Evolutionary conservation across 2,329 filamentous ascomycete species (phyloP), one percentile per base, ranked within the genome.

Genomic region (Aulographum hederae): DNA sequence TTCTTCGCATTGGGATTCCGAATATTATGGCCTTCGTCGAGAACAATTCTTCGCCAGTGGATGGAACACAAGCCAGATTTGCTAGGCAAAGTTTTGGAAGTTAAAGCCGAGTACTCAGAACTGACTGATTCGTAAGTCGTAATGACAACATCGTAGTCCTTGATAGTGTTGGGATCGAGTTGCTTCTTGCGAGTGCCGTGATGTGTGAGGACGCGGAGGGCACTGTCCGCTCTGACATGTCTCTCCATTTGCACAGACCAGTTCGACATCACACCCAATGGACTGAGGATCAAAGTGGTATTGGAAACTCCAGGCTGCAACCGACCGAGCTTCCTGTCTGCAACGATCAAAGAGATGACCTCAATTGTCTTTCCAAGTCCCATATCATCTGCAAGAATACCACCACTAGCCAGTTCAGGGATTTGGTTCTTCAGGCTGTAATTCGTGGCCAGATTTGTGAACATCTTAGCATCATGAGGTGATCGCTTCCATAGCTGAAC

Each of bases 331-430:
- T 41, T 43, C 30, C 43, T 44, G 10, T 14, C 27, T n/a, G 27
- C 27, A 39, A 85, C 55, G 34, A 93, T 75, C 21, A 91, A 56
- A 32, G 79, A 78, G 41, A 93, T 86, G 30, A 84, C 67, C 47
- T 92, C 78, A 6, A 93, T 63, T 1, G 84, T 93, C 57, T 92
- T 92, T 16, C 84, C 84, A 4, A 93, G 56, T 3, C 84, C 84
- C 85, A 93, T 93, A 44, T 93, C 84, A 48, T 93, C 84, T 2
- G 82, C 81, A 6, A 93, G 63, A 31, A 93, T 84, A 19, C 84
- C 84, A 13, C 84, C 84, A 31, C 72, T 79, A 5, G 79, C 70
- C 15, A 92, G 61, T 1, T 57, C 51, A 0, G 81, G 81, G 2
- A 63, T 52, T 3, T 49, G 51, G 0, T 48, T 51, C 6, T 65